phyloP scores from a whole-genome alignment of 345 rosid species.

The Psidium friedrichsthalianum region DNA sequence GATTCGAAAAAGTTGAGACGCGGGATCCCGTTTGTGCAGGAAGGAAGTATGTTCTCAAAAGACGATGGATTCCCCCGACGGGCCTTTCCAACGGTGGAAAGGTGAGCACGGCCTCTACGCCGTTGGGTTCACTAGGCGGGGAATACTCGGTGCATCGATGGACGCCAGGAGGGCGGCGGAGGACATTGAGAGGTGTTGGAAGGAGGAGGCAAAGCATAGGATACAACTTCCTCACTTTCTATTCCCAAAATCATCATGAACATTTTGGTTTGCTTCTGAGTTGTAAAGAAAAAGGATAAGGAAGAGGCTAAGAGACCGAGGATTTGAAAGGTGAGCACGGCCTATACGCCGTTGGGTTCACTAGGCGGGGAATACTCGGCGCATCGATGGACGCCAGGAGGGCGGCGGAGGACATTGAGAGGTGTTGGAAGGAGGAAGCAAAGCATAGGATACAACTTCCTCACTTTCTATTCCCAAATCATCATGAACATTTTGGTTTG shows the following conservation, averaged over 20 bases:
- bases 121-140: constrained; percentile 88
- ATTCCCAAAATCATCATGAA: constrained; percentile 5
- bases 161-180: constrained; percentile 77
- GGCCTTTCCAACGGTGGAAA: constrained; percentile 95
- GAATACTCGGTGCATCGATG: constrained; percentile 66
- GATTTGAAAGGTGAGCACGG: constrained; percentile 95
- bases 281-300: neutral
- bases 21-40: constrained; percentile 20
- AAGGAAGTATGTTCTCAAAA: constrained; percentile 61
- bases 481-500: neutral
- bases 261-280: neutral
- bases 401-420: constrained; percentile 60
- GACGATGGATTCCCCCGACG: constrained; percentile 64
- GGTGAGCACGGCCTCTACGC: constrained; percentile 82
- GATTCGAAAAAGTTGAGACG: neutral
- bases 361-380: constrained; percentile 75
- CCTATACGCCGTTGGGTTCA: constrained; percentile 87
- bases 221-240: constrained; percentile 5
- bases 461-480: constrained; percentile 6
- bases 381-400: constrained; percentile 72
- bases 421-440: constrained; percentile 24
- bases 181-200: constrained; percentile 44
- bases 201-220: constrained; percentile 17
- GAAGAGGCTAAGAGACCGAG: neutral
- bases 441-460: constrained; percentile 13